phyloP scores from a whole-genome alignment of 768 basidiomycete genomes.

The Tubosaeta brunneosetosa region DNA sequence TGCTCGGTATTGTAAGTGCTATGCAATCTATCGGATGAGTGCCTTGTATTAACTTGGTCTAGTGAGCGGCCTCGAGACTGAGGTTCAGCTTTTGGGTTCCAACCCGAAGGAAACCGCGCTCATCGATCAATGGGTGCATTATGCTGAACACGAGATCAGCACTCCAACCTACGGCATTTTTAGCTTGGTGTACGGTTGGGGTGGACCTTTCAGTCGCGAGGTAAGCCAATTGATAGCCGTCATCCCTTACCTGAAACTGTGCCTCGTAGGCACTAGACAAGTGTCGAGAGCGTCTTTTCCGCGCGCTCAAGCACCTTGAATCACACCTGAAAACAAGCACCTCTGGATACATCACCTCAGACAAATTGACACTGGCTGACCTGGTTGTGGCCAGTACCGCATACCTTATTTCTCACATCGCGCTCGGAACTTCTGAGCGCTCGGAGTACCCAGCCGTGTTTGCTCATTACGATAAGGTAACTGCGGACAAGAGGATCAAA shows the following conservation, averaged over 20 bases:
- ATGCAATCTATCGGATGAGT: background rate
- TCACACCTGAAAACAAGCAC: too few species aligned
- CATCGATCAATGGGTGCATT: conserved; percentile 22
- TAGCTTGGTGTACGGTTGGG: background rate
- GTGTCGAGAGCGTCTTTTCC: too few species aligned
- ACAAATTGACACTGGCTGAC: too few species aligned
- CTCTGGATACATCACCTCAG: too few species aligned
- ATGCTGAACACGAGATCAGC: conserved; percentile 15
- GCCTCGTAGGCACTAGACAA: too few species aligned
- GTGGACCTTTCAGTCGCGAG: conserved; percentile 7
- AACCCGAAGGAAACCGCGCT: conserved; percentile 4
- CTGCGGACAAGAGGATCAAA: conserved; percentile 9
- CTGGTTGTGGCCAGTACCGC: too few species aligned
- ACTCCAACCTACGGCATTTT: background rate
- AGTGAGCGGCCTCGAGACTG: conserved; percentile 13
- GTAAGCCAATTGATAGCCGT: conserved; percentile 1
- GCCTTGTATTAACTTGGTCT: background rate
- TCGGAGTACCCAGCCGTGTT: background rate
- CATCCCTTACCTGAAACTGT: background rate
- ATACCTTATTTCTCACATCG: too few species aligned
- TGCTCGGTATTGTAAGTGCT: conserved; percentile 16
- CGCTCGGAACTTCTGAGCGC: too few species aligned
- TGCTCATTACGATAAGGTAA: conserved; percentile 16
- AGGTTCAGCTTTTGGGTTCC: conserved; percentile 14
- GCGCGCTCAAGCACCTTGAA: too few species aligned